A percentile compares a stretch with the other conserved stretches of the same genome.
phyloP scores from a whole-genome alignment of 192 early-diverging fungal species.

The Entomortierella chlamydospora region DNA sequence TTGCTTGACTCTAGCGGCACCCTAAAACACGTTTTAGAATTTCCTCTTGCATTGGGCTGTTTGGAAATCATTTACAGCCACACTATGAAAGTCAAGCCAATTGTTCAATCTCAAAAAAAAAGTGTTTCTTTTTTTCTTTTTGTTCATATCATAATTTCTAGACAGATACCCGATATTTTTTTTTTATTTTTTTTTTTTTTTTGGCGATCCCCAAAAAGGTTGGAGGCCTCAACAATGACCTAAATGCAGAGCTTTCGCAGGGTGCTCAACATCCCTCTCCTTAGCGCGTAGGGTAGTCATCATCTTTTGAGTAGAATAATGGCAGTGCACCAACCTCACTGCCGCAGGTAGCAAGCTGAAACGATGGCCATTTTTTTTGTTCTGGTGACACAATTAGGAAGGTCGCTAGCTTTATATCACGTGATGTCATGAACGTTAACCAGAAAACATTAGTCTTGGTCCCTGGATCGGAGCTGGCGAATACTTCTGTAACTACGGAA shows the following conservation, averaged over 20 bases:
- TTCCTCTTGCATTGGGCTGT: conserved; percentile 46
- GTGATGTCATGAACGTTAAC: too few species aligned
- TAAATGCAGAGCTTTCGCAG: conserved; percentile 53
- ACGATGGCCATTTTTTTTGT: too few species aligned
- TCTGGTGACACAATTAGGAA: too few species aligned
- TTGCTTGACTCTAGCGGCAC: conserved; percentile 31
- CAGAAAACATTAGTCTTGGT: too few species aligned
- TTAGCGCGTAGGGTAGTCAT: conserved; percentile 12
- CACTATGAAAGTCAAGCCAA: conserved; percentile 45
- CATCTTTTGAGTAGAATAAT: conserved; percentile 57
- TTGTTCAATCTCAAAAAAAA: conserved; percentile 56
- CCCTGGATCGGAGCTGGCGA: too few species aligned
- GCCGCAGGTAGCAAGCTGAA: neutral
- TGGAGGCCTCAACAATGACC: conserved; percentile 23
- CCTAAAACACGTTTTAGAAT: conserved; percentile 45
- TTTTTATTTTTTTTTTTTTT: conserved; percentile 12
- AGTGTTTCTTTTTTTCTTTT: too few species aligned
- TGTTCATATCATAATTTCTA: neutral
- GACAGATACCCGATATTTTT: conserved; percentile 38
- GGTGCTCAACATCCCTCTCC: conserved; percentile 29
- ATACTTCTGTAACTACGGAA: too few species aligned
- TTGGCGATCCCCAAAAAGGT: conserved; percentile 4
- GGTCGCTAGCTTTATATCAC: too few species aligned
- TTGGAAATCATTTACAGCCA: conserved; percentile 52
- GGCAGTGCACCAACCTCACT: conserved; percentile 22